These are phyloP conservation scores for Gastrolobium bilobum DNA, from an alignment of 306 rosid species.

Conservation along the genomic window DNA sequence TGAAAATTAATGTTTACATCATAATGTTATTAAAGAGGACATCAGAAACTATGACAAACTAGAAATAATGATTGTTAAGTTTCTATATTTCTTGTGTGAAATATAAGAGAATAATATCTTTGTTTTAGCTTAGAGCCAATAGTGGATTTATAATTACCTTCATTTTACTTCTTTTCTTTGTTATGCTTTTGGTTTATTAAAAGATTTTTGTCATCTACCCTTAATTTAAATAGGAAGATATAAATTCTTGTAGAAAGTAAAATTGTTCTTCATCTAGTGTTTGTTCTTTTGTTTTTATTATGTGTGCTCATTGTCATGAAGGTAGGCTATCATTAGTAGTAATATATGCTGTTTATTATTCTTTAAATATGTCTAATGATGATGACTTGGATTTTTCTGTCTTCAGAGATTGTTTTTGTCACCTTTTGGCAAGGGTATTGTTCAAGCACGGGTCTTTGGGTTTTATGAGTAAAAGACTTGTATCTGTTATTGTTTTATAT, in stretches of 20 bases:
- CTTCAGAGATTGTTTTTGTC: conserved; percentile 12
- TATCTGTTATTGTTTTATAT: background rate
- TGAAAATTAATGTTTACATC: conserved; percentile 17
- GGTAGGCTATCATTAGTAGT: background rate
- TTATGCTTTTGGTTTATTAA: background rate
- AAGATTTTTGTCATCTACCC: background rate
- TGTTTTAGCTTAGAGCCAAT: conserved; percentile 11
- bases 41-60: conserved; percentile 8
- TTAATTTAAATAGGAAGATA: conserved; percentile 15
- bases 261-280: conserved; percentile 9
- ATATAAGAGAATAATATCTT: background rate
- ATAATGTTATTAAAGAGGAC: background rate
- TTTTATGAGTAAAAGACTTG: conserved; percentile 2
- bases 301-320: conserved; percentile 3
- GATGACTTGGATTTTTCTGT: background rate
- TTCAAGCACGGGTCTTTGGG: conserved; percentile 1
- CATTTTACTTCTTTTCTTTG: conserved; percentile 15
- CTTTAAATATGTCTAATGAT: conserved; percentile 26
- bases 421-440: background rate
- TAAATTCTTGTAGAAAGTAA: conserved; percentile 4
- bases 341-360: conserved; percentile 15
- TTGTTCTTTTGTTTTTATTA: conserved; percentile 11
- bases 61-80: background rate
- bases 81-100: conserved; percentile 30
- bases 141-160: conserved; percentile 12